Evolutionary conservation across 140 eudicot genomes (phyloP).

Genomic region (Bidens hawaiensis): DNA sequence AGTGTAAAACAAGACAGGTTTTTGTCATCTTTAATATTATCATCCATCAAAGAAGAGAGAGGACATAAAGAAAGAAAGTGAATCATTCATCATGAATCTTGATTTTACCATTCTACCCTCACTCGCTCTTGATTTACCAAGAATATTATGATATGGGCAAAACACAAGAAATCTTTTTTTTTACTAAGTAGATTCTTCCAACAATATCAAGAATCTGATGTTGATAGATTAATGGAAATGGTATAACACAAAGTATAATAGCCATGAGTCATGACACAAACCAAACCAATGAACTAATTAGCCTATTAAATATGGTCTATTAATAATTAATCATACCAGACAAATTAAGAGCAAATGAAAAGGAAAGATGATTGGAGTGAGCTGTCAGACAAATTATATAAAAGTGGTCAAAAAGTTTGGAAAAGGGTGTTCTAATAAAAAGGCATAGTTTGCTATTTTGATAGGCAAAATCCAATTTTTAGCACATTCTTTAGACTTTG

Average conservation of each 20-base stretch:
- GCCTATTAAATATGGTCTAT: neutral
- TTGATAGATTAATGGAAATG: neutral
- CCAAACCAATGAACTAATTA: neutral
- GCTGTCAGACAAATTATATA: conserved; percentile 16
- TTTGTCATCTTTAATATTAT: conserved; percentile 21
- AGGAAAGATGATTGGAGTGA: conserved; percentile 25
- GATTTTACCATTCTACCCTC: conserved; percentile 23
- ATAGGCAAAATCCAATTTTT: conserved; percentile 18
- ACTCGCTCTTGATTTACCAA: too few species aligned
- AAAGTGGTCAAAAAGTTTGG: conserved; percentile 26
- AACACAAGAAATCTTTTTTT: conserved; percentile 1
- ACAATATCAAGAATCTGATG: conserved; percentile 25
- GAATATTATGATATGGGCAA: too few species aligned
- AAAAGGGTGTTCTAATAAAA: conserved; percentile 21
- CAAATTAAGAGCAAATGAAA: conserved; percentile 15
- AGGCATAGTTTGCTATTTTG: conserved; percentile 27
- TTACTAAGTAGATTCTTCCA: conserved; percentile 12
- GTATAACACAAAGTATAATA: neutral
- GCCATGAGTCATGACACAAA: neutral
- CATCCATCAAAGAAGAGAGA: conserved; percentile 25
- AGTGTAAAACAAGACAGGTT: conserved; percentile 27
- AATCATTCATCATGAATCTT: conserved; percentile 26
- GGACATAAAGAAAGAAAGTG: conserved; percentile 20
- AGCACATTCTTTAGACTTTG: conserved; percentile 14
- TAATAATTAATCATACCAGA: conserved; percentile 1